Evolutionary conservation across 352 stramenopile genomes (phyloP).

Genomic region (Phytophthora vignae): DNA sequence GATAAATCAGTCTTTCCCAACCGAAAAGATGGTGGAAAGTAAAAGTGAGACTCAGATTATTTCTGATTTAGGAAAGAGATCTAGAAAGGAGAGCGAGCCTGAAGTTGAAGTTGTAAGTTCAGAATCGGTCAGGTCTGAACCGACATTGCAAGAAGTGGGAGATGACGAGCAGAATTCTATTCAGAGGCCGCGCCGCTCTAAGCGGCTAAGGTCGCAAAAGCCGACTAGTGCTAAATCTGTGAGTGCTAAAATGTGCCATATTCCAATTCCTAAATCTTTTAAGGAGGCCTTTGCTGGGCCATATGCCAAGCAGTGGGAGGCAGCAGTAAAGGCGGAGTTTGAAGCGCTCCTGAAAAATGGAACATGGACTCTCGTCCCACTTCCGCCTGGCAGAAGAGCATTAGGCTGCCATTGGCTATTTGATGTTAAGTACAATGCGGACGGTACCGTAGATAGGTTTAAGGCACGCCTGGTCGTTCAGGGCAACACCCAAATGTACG

Average conservation of each 20-base stretch:
- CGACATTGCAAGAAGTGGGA: too few species aligned
- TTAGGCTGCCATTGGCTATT: conserved; percentile 18
- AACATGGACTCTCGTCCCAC: not conserved
- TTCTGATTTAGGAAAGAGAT: too few species aligned
- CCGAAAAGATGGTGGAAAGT: not conserved
- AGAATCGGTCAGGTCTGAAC: too few species aligned
- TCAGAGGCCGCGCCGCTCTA: not conserved
- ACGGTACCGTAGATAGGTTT: not conserved
- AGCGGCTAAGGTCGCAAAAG: not conserved
- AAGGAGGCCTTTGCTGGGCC: not conserved
- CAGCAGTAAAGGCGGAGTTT: not conserved
- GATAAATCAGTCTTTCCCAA: not conserved
- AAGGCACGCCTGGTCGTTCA: not conserved
- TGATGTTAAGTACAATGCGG: conserved; percentile 14
- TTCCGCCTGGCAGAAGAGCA: not conserved
- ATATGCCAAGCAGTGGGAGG: not conserved
- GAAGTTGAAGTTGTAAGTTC: not conserved
- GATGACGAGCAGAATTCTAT: not conserved
- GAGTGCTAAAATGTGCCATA: not conserved
- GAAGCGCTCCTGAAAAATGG: not conserved
- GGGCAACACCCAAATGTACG: conserved; percentile 12
- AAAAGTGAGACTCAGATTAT: too few species aligned
- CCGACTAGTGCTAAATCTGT: not conserved
- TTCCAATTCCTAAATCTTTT: not conserved
- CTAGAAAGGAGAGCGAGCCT: not conserved